These are phyloP conservation scores for Cicer yamashitae DNA, from an alignment of 306 rosid genomes.

Conservation along the genomic window DNA sequence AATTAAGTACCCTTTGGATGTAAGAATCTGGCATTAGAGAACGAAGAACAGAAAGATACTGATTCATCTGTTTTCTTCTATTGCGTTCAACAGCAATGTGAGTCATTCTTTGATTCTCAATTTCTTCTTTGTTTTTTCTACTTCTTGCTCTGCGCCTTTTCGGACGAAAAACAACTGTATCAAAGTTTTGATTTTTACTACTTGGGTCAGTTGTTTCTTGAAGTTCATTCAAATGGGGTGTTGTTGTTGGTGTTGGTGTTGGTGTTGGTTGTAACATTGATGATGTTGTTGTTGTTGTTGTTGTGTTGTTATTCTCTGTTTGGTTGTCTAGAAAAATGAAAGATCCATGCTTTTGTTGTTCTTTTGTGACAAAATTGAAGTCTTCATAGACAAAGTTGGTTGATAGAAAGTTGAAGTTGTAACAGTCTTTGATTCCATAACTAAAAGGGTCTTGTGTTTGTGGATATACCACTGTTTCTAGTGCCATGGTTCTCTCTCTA, in stretches of 20 bases:
- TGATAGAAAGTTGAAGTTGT: conserved; percentile 53
- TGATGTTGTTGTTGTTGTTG: too few species aligned
- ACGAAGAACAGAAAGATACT: conserved; percentile 88
- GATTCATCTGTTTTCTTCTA: conserved; percentile 89
- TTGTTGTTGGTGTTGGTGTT: too few species aligned
- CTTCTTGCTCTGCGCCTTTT: conserved; percentile 77
- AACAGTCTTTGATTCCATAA: conserved; percentile 63
- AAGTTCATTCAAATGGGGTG: conserved; percentile 45
- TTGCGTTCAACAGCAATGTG: conserved; percentile 97
- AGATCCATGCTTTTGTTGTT: conserved; percentile 41
- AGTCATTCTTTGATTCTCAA: conserved; percentile 96
- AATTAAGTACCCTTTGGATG: conserved; percentile 81
- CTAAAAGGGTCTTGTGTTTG: conserved; percentile 65
- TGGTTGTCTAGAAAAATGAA: conserved; percentile 54
- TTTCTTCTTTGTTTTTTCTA: conserved; percentile 81
- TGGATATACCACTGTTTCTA: conserved; percentile 82
- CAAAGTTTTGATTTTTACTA: conserved; percentile 40
- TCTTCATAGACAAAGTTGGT: conserved; percentile 26
- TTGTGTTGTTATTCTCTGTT: conserved; percentile 41
- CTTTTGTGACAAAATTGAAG: conserved; percentile 29
- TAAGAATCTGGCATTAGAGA: conserved; percentile 90
- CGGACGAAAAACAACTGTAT: conserved; percentile 47
- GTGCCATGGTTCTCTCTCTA: conserved; percentile 63
- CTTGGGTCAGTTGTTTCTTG: conserved; percentile 44
- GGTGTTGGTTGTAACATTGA: too few species aligned